Base-by-base conservation (phyloP, 805 yeast genomes). In the Cephaloascus albidus region DNA sequence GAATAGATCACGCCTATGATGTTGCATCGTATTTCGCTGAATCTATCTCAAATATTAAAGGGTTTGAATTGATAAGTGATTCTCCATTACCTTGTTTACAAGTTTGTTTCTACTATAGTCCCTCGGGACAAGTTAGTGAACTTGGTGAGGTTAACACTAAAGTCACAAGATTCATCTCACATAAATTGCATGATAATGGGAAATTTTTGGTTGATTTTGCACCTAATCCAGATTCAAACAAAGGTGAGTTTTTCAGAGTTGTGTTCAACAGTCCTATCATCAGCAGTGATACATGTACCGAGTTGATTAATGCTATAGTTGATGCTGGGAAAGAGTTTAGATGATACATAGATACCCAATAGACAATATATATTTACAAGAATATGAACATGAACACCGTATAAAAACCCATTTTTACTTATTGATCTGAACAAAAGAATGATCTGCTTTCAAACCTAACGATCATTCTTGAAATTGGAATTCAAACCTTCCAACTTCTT, bases 201-300 rank as follows among this genome's bases (percentile, higher is more conserved):
- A 69, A 74, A 50, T 85, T 81, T 53, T 61, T 86, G 48, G 72
- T 86, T 30, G 95, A 85, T 54, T 86, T 75, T 54, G 81, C 94
- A 15, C 94, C 94, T 2, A 74, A 76, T 38, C 75, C 76, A 1
- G 71, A 72, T 33, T 64, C 55, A 34, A 50, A 58, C 4, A 60
- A 68, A 17, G 95, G 94, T 4, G 93, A 85, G 57, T 86, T 86
- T 53, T 85, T 85, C 66, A 65, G 95, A 40, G 90, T 83, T 12
- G 95, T 86, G 4, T 78, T 86, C 58, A 82, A 82, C 56, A 76
- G 88, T 38, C 93, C 95, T 2, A 63, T 62, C 15, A 53, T 68
- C 40, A 60, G 63, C 15, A 62, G 57, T 36, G 28, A 40, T 15
- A 51, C 62, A 5, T 50, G 64, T 15, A 69, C 64, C 36, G 65